Percentiles rank a stretch among this genome's conserved stretches.
Conservation (phyloP, 257 asterid genomes). For the Primulina huaijiensis region DNA sequence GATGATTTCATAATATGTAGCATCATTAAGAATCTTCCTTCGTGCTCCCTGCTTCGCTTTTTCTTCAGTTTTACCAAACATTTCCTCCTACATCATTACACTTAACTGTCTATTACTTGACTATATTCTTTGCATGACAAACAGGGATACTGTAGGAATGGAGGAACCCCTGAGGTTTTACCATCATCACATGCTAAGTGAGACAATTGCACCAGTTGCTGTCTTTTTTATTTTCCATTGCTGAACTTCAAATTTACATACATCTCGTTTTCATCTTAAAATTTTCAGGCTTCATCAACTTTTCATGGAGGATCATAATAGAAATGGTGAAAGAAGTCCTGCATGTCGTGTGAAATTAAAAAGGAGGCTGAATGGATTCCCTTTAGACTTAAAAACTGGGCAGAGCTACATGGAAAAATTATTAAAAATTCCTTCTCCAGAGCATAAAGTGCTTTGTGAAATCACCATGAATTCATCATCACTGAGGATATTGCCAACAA, state of each 20-base stretch:
- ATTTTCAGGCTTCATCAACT: conserved; percentile 79
- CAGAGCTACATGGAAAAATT: conserved; percentile 84
- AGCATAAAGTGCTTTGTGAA: conserved; percentile 61
- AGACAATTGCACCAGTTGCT: conserved; percentile 23
- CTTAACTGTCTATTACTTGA: not conserved
- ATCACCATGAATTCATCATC: conserved; percentile 35
- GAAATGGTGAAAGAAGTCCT: conserved; percentile 51
- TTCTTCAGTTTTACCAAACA: not conserved
- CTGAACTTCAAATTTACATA: not conserved
- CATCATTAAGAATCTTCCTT: not conserved
- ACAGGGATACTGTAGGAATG: conserved; percentile 77
- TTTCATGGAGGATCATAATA: conserved; percentile 72
- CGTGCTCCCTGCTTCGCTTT: not conserved
- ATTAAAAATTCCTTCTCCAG: conserved; percentile 60
- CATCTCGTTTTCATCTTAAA: conserved; percentile 18
- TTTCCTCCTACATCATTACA: not conserved
- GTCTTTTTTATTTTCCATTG: conserved; percentile 10
- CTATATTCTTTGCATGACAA: conserved; percentile 18
- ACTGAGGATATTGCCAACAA: conserved; percentile 29
- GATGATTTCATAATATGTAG: not conserved
- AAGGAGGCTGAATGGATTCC: conserved; percentile 80
- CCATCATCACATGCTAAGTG: conserved; percentile 72
- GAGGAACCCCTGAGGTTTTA: conserved; percentile 64
- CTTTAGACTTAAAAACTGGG: conserved; percentile 62
- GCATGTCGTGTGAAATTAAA: conserved; percentile 63